These are phyloP conservation scores for Peronospora belbahrii DNA, from an alignment of 352 stramenopile genomes.

Conservation along the genomic window DNA sequence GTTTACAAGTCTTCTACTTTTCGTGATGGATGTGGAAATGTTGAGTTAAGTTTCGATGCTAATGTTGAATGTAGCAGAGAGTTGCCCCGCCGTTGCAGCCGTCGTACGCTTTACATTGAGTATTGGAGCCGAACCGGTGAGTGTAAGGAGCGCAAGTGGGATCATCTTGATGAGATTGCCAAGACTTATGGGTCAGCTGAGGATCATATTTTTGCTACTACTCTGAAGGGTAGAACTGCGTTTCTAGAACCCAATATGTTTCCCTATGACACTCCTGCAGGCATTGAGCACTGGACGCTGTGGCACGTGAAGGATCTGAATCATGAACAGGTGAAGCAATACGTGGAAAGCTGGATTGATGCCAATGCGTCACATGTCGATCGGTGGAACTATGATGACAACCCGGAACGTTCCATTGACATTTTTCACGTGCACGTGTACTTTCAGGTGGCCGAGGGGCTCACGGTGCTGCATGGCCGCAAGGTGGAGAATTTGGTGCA, in stretches of 20 bases:
- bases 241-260: constrained; percentile 87
- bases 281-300: constrained; percentile 85
- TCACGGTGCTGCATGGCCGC: constrained; percentile 50
- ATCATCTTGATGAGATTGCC: constrained; percentile 76
- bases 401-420: constrained; percentile 82
- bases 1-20: constrained; percentile 4
- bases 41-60: constrained; percentile 33
- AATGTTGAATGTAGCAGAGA: constrained; percentile 51
- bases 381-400: constrained; percentile 86
- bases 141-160: constrained; percentile 85
- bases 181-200: constrained; percentile 69
- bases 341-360: constrained; percentile 85
- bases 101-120: constrained; percentile 80
- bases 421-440: constrained; percentile 90
- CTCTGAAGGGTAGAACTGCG: constrained; percentile 71
- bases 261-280: constrained; percentile 81
- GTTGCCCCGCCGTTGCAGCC: constrained; percentile 25
- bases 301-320: constrained; percentile 73
- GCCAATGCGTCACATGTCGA: constrained; percentile 70
- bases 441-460: constrained; percentile 54
- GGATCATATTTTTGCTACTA: constrained; percentile 79
- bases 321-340: constrained; percentile 81
- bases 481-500: constrained; percentile 65
- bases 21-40: constrained; percentile 22
- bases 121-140: constrained; percentile 85